phyloP scores from a whole-genome alignment of 1,284 basidiomycete genomes.

The Chalciporus sp. region DNA sequence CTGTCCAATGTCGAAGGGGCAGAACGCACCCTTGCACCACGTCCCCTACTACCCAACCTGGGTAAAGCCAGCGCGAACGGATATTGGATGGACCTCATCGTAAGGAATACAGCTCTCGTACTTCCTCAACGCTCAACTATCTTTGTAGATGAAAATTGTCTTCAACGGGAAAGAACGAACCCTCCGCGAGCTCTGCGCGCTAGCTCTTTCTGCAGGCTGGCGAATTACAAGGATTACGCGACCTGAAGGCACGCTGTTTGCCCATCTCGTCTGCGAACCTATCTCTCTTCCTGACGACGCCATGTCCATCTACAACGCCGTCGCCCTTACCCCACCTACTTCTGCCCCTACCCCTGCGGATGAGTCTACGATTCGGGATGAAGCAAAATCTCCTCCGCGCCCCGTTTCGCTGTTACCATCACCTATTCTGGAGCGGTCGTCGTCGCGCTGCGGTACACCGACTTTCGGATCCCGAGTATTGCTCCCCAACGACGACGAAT shows the following conservation, averaged over 20 bases:
- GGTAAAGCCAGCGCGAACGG: slow-evolving; percentile 71
- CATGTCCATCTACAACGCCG: slow-evolving; percentile 25
- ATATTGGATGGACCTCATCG: slow-evolving; percentile 74
- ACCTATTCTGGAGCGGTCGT: slow-evolving; percentile 28
- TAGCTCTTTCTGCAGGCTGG: slow-evolving; percentile 68
- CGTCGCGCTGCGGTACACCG: slow-evolving; percentile 56
- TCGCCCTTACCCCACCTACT: slow-evolving; percentile 22
- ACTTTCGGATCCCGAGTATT: slow-evolving; percentile 54
- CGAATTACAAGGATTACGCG: slow-evolving; percentile 60
- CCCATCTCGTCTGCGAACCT: slow-evolving; percentile 66
- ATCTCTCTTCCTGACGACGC: slow-evolving; percentile 45
- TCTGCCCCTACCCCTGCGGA: slow-evolving; percentile 23
- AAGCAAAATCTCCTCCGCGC: slow-evolving; percentile 23
- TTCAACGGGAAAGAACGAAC: slow-evolving; percentile 76
- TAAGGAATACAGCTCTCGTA: slow-evolving; percentile 31
- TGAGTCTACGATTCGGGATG: slow-evolving; percentile 19
- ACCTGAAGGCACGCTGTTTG: slow-evolving; percentile 63
- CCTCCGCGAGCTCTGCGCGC: slow-evolving; percentile 59
- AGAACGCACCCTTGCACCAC: slow-evolving; percentile 46
- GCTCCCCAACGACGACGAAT: slow-evolving; percentile 32
- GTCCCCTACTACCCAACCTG: slow-evolving; percentile 66
- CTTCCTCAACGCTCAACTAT: slow-evolving; percentile 1
- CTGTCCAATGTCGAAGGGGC: slow-evolving; percentile 44
- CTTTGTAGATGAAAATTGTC: slow-evolving; percentile 63
- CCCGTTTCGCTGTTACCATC: slow-evolving; percentile 11